These are phyloP conservation scores for Combretum micranthum DNA, from an alignment of 345 rosid species.

Conservation along the genomic window DNA sequence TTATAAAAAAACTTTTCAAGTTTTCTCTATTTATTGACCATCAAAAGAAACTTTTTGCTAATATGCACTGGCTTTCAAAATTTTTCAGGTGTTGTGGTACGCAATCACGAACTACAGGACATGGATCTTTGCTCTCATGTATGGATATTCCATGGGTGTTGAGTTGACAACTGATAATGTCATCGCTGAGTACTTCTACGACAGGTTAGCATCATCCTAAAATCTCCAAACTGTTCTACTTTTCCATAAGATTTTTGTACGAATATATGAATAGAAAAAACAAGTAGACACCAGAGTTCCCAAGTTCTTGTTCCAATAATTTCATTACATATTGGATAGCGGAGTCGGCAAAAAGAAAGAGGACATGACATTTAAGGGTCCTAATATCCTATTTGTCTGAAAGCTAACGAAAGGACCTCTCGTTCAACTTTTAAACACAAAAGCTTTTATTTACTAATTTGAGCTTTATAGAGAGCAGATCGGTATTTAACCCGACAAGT, in stretches of 20 bases:
- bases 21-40: too few relatives aligned
- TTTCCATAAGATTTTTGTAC: background rate
- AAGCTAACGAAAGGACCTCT: too few relatives aligned
- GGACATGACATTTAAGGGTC: too few relatives aligned
- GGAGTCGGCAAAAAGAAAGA: too few relatives aligned
- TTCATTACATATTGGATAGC: too few relatives aligned
- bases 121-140: constrained; percentile 80
- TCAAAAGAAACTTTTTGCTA: background rate
- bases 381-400: too few relatives aligned
- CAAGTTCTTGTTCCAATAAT: too few relatives aligned
- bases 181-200: constrained; percentile 73
- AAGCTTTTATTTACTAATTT: background rate
- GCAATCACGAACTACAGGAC: constrained; percentile 83
- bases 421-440: too few relatives aligned
- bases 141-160: constrained; percentile 88
- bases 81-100: constrained; percentile 68
- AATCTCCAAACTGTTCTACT: too few relatives aligned
- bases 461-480: background rate
- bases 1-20: too few relatives aligned
- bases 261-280: too few relatives aligned
- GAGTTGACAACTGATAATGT: constrained; percentile 78
- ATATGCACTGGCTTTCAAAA: background rate
- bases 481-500: background rate
- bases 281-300: too few relatives aligned
- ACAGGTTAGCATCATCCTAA: constrained; percentile 26